These are phyloP conservation scores for Fusarium domesticum DNA, from an alignment of 2,329 filamentous ascomycete genomes.

Conservation along the genomic window DNA sequence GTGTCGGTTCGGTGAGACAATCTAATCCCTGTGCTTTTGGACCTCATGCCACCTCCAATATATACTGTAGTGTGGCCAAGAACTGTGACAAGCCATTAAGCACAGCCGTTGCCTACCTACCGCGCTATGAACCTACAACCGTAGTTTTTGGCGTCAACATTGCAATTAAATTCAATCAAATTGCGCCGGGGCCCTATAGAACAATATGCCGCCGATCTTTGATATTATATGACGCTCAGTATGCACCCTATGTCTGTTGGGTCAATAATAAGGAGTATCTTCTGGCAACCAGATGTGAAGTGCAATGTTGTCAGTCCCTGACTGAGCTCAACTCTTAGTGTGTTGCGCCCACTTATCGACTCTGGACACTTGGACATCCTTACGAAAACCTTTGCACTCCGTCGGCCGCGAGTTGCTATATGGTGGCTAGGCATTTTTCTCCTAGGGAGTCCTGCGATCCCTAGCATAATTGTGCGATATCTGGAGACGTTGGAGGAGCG, in stretches of 20 bases:
- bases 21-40: too few relatives aligned
- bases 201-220: slow-evolving; percentile 11
- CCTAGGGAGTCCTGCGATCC: slow-evolving; percentile 4
- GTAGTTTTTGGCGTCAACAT: not conserved
- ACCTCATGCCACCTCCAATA: too few relatives aligned
- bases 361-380: slow-evolving; percentile 8
- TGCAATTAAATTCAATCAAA: slow-evolving; percentile 1
- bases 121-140: not conserved
- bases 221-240: slow-evolving; percentile 25
- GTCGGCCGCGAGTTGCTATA: slow-evolving; percentile 15
- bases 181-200: not conserved
- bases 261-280: slow-evolving; percentile 22
- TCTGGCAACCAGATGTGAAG: slow-evolving; percentile 25
- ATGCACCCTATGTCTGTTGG: slow-evolving; percentile 11
- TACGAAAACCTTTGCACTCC: slow-evolving; percentile 12
- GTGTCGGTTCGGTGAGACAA: too few relatives aligned
- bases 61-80: too few relatives aligned
- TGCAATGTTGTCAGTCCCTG: slow-evolving; percentile 26
- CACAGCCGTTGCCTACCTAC: slow-evolving; percentile 7
- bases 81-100: too few relatives aligned
- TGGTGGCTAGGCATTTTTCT: slow-evolving; percentile 22
- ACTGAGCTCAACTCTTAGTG: slow-evolving; percentile 12
- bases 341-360: slow-evolving; percentile 8
- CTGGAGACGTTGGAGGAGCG: slow-evolving; percentile 12
- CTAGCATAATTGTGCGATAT: slow-evolving; percentile 10